Evolutionary conservation across 306 rosid genomes (phyloP).

Genomic region (Lathyrus oleraceus): DNA sequence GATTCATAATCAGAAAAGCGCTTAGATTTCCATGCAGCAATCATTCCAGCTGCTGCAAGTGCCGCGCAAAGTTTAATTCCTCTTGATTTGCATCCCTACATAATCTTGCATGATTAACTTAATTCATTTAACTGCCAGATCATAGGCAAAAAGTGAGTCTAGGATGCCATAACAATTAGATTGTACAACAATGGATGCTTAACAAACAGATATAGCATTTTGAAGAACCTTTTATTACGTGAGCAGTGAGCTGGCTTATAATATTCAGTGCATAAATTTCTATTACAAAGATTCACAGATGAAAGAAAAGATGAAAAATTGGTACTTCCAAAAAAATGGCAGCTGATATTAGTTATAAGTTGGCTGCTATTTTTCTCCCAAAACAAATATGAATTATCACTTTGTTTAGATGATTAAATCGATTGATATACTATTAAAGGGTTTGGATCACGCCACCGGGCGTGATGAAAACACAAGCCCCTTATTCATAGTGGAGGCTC

Average conservation of each 20-base stretch:
- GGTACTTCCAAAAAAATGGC: not conserved
- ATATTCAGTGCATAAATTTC: not conserved
- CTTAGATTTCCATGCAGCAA: constrained; percentile 65
- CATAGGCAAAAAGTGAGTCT: constrained; percentile 9
- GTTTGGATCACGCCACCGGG: not conserved
- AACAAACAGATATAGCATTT: constrained; percentile 9
- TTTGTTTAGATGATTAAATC: not conserved
- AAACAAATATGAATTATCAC: constrained; percentile 12
- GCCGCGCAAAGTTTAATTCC: constrained; percentile 74
- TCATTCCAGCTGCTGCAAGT: constrained; percentile 79
- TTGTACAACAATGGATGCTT: constrained; percentile 18
- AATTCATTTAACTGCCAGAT: constrained; percentile 15
- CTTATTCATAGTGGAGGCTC: not conserved
- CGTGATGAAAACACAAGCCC: constrained; percentile 2
- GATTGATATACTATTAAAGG: constrained; percentile 4
- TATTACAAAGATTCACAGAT: not conserved
- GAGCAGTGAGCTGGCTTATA: not conserved
- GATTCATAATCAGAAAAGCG: constrained; percentile 49
- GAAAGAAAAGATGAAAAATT: not conserved
- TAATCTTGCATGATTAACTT: constrained; percentile 26
- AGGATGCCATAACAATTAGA: constrained; percentile 23
- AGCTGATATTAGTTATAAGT: constrained; percentile 15
- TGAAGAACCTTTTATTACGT: constrained; percentile 1
- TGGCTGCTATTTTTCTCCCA: constrained; percentile 27
- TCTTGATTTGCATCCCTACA: constrained; percentile 82